Base-by-base conservation (phyloP, 306 rosid species). In the Vigna nakashimae region DNA sequence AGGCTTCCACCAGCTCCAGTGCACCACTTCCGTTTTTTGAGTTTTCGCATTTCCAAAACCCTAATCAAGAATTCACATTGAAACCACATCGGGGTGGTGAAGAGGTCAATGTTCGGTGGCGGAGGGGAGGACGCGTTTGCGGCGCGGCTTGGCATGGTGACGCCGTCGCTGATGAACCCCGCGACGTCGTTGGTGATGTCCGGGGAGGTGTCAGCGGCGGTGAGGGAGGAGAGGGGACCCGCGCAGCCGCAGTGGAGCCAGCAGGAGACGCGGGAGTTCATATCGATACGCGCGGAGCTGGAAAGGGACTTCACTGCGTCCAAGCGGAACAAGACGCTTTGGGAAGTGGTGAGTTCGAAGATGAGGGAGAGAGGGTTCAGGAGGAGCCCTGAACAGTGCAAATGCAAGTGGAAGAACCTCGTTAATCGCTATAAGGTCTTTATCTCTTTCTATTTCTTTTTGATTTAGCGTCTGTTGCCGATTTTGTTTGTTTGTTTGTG, bases 371-470 rank as follows among this genome's bases (percentile, higher is more conserved):
- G 77, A 80, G 97, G 98, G 10, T 91, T 82, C 78, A 82, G 82
- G 49, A 83, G 97, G 55, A 93, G 89, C 62, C 87, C 98, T 3
- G 97, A 93, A 65, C 98, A 93, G 88, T 93, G 98, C 75, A 93
- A 93, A 84, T 93, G 96, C 88, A 93, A 93, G 86, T 93, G 98
- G 98, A 93, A 93, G 82, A 93, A 91, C 84, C 96, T 93, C 57
- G 91, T 93, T 78, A 90, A 87, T 75, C 97, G 98, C 55, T 93
- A 93, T 86, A 93, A 93, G 98, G 98, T 91, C 6, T 24, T 4
- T 45, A 51, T 78, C 12, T 73, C 64, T 13, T 28, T 32, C 46
- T 55, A 18, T 58, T 5, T 79, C 32, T 40, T 52, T 24, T 59
- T 4, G 2, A 49, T 17, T 16, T 46, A 72, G 10, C 63, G 50